Conservation (phyloP, 179 eudicot genomes). For the Actinidia polygama region DNA sequence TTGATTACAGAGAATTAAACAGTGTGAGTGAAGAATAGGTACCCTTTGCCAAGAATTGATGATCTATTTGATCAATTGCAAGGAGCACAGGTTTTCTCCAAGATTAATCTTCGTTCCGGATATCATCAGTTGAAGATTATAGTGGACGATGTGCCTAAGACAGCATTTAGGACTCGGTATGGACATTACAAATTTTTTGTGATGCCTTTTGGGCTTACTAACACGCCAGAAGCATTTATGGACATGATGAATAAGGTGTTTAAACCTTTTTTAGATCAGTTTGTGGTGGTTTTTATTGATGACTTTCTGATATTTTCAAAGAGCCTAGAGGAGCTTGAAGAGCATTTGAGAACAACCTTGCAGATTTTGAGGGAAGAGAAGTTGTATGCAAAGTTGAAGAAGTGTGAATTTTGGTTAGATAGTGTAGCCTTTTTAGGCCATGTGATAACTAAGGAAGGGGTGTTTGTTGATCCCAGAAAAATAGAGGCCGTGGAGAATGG, state of each 20-base stretch:
- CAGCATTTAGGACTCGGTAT: background rate
- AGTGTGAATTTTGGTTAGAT: background rate
- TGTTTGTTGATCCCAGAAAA: background rate
- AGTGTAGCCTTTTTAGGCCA: background rate
- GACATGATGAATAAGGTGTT: too few species aligned
- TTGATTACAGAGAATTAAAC: background rate
- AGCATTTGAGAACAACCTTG: background rate
- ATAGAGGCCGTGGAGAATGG: background rate
- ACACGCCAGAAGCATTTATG: background rate
- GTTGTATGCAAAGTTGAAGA: background rate
- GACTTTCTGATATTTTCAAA: background rate
- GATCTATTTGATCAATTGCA: background rate
- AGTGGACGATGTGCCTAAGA: background rate
- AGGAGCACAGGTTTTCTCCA: background rate
- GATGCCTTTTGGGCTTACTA: background rate
- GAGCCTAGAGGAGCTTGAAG: background rate
- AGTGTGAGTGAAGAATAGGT: background rate
- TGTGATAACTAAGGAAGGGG: background rate
- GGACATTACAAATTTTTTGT: background rate
- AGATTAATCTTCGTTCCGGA: background rate
- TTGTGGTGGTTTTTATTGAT: background rate
- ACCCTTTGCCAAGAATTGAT: background rate
- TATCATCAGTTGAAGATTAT: background rate
- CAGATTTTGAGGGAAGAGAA: background rate
- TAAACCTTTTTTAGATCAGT: too few species aligned